Evolutionary conservation across 176 grass and related monocot species (phyloP).

Genomic region (Olyra latifolia): DNA sequence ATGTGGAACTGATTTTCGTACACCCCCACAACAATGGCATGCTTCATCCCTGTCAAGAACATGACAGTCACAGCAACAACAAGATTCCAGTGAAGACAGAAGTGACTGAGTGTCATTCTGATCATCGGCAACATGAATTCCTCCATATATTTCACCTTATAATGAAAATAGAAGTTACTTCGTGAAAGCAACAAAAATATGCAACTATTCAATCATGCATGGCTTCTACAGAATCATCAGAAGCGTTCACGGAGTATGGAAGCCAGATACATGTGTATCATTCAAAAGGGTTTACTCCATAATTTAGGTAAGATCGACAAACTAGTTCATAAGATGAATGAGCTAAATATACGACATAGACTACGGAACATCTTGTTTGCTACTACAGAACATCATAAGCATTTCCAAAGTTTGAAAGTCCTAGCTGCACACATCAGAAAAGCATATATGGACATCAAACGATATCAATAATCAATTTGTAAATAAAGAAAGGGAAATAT

Average conservation of each 20-base stretch:
- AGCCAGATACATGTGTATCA: background rate
- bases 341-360: background rate
- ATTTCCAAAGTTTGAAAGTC: background rate
- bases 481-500: background rate
- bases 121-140: conserved; percentile 59
- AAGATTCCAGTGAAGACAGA: conserved; percentile 63
- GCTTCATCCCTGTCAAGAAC: conserved; percentile 33
- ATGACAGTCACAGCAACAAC: conserved; percentile 46
- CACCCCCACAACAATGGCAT: conserved; percentile 29
- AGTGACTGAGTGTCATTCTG: conserved; percentile 70
- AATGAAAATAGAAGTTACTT: background rate
- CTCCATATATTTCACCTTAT: conserved; percentile 86
- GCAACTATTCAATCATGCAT: background rate
- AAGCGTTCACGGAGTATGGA: background rate
- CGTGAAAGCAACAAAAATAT: background rate
- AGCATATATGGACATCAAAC: background rate
- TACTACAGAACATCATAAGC: background rate
- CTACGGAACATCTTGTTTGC: background rate
- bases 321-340: background rate
- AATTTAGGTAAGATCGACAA: background rate
- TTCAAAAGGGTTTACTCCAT: background rate
- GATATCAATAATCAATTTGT: background rate
- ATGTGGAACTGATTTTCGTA: conserved; percentile 48
- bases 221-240: background rate
- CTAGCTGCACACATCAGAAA: background rate